A percentile compares a stretch with the other conserved stretches of the same genome.
These are phyloP conservation scores for Acrasis kona DNA, from an alignment of 78 protist species.

Conservation along the genomic window DNA sequence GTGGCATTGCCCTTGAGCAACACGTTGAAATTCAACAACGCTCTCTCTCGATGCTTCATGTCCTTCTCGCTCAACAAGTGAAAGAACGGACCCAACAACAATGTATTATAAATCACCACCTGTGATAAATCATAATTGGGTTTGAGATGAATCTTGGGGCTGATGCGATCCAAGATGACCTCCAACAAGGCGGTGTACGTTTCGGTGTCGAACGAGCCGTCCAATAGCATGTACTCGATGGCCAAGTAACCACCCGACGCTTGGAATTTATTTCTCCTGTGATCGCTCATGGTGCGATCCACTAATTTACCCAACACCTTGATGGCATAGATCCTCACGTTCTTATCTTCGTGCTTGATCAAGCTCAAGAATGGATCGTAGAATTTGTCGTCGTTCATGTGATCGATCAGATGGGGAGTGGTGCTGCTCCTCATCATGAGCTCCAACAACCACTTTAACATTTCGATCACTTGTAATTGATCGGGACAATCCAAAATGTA, in stretches of 20 bases:
- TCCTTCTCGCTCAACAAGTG: too few relatives aligned
- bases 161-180: background rate
- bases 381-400: background rate
- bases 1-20: too few relatives aligned
- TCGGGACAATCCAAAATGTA: background rate
- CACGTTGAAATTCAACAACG: too few relatives aligned
- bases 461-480: background rate
- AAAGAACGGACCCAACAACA: too few relatives aligned
- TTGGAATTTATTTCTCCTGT: background rate
- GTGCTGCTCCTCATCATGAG: background rate
- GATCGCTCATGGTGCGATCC: background rate
- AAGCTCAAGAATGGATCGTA: background rate
- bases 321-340: background rate
- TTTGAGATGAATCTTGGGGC: too few relatives aligned
- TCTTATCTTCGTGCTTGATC: background rate
- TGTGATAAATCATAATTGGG: too few relatives aligned
- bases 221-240: background rate
- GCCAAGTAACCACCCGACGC: background rate
- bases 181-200: background rate
- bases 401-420: background rate
- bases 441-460: background rate
- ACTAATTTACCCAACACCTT: background rate
- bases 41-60: too few relatives aligned
- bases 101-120: too few relatives aligned
- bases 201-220: background rate